A percentile compares a stretch with the other conserved stretches of the same genome.
phyloP scores from a whole-genome alignment of 2,329 filamentous ascomycete genomes.

The Beauveria sp. region DNA sequence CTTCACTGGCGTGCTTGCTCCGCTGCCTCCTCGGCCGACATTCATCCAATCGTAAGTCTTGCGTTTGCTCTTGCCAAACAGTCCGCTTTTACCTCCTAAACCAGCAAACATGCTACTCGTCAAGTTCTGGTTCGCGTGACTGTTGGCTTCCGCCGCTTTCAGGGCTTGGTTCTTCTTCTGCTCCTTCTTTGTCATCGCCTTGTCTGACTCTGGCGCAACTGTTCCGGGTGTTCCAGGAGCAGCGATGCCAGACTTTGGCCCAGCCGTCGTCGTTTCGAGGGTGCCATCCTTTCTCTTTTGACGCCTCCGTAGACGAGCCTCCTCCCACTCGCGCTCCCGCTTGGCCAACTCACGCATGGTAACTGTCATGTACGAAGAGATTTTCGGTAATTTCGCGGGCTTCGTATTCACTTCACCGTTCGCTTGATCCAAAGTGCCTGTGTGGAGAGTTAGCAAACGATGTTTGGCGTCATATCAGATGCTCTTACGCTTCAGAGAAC shows the following conservation, averaged over 20 bases:
- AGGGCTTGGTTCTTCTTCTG: slow-evolving; percentile 66
- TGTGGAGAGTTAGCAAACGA: slow-evolving; percentile 13
- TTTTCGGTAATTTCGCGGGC: slow-evolving; percentile 39
- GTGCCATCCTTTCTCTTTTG: slow-evolving; percentile 54
- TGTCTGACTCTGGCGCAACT: slow-evolving; percentile 56
- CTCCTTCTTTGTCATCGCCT: slow-evolving; percentile 81
- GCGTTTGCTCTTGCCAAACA: slow-evolving; percentile 53
- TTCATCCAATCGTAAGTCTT: slow-evolving; percentile 75
- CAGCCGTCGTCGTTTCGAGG: slow-evolving; percentile 38
- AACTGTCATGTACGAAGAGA: slow-evolving; percentile 42
- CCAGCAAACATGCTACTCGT: slow-evolving; percentile 68
- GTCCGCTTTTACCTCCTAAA: slow-evolving; percentile 53
- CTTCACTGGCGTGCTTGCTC: slow-evolving; percentile 43
- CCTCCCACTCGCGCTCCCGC: slow-evolving; percentile 64
- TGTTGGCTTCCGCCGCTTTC: slow-evolving; percentile 68
- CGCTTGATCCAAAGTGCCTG: slow-evolving; percentile 33
- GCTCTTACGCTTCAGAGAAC: slow-evolving; percentile 52
- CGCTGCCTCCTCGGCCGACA: slow-evolving; percentile 40
- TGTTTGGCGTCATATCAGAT: not conserved
- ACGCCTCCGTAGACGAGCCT: slow-evolving; percentile 60
- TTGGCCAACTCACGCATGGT: slow-evolving; percentile 55
- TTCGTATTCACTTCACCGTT: slow-evolving; percentile 31
- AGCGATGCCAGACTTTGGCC: slow-evolving; percentile 47
- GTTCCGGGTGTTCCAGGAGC: slow-evolving; percentile 55
- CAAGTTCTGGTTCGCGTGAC: slow-evolving; percentile 73